Evolutionary conservation across 345 rosid species (phyloP), one percentile per base, ranked within the genome.

Genomic region (Citrus inodora): DNA sequence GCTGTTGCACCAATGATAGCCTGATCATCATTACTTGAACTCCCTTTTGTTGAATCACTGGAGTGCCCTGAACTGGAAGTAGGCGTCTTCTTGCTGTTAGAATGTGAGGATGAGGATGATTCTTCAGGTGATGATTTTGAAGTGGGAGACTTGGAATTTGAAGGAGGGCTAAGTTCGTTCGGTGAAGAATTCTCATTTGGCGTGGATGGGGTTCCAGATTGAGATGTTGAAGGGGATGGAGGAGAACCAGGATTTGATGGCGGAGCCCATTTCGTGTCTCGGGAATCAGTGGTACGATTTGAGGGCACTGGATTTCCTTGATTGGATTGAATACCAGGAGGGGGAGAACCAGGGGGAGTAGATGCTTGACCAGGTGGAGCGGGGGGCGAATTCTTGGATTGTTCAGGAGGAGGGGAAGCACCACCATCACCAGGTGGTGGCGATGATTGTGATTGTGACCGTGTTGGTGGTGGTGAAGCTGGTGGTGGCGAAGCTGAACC

Each of bases 1-100:
- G 86, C 85, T 13, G 90, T 79, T 62, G 77, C 84, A 7, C 88
- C 93, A 2, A 79, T 79, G 61, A 77, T 81, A 10, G 83, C 79
- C 46, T 77, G 21, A 53, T 53, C 65, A 46, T 37, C 46, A 27
- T 22, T 77, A 27, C 66, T 71, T 32, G 67, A 14, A 70, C 60
- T 71, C 24, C 27, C 74, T 70, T 27, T 38, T 67, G 46, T 46
- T 7, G 38, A 14, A 59, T 62, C 37, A 83, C 33, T 24, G 35
- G 66, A 58, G 22, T 17, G 6, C 19, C 22, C n/a, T 9, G 62
- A 28, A 17, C 33, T 25, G 17, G 40, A 7, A 55, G 25, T 70
- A 48, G 22, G 33, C 7, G 74, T 9, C 17, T 21, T n/a, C n/a
- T 11, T 25, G 8, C 59, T 16, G 22, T 78, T 30, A 21, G 74